These are phyloP conservation scores for Cardamine chenopodiifolia DNA, from an alignment of 345 rosid genomes.

Conservation along the genomic window DNA sequence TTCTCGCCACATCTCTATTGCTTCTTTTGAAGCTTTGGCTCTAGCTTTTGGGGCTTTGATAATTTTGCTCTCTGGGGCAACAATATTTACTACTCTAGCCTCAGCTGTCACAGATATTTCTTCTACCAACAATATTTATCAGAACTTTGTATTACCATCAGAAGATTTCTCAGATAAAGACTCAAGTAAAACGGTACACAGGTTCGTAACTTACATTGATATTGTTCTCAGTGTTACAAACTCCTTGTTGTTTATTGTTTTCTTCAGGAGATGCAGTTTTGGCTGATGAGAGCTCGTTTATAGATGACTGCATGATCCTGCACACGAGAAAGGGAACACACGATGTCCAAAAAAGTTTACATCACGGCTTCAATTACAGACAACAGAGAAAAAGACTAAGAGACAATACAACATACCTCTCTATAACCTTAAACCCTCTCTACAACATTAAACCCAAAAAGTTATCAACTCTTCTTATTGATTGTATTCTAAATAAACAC, in stretches of 20 bases:
- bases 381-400: conserved; percentile 11
- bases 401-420: conserved; percentile 55
- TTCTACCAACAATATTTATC: no score
- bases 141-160: conserved; percentile 22
- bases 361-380: neutral
- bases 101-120: conserved; percentile 50
- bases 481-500: neutral
- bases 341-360: neutral
- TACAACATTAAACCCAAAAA: conserved; percentile 42
- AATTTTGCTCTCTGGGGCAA: conserved; percentile 37
- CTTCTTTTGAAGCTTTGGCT: conserved; percentile 67
- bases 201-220: conserved; percentile 46
- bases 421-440: conserved; percentile 78
- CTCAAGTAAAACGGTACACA: neutral
- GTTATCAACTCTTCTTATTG: neutral
- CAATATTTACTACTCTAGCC: conserved; percentile 40
- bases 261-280: conserved; percentile 27
- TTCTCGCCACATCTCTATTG: conserved; percentile 66
- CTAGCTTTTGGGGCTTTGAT: conserved; percentile 73
- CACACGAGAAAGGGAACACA: conserved; percentile 16
- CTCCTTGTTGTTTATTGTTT: conserved; percentile 30
- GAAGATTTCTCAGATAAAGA: neutral
- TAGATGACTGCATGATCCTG: conserved; percentile 70
- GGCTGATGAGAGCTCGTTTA: conserved; percentile 55
- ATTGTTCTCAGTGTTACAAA: conserved; percentile 41